Evolutionary conservation across 495 filamentous ascomycete genomes (phyloP), one percentile per base, ranked within the genome.

Genomic region (Trichoderma reesei): DNA sequence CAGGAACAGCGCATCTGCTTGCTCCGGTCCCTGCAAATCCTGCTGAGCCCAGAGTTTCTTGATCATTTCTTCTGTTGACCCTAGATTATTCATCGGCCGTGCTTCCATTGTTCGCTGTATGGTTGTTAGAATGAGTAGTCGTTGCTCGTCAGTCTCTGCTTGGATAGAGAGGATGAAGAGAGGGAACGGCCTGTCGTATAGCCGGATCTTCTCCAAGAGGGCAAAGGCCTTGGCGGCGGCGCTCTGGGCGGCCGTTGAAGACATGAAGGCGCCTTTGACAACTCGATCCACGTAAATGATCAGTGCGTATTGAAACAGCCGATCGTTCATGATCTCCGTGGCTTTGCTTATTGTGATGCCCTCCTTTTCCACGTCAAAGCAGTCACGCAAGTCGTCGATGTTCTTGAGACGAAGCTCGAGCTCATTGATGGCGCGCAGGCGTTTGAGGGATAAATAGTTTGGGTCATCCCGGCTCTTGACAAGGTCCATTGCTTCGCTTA

Each of bases 211-310:
- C 34, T 65, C 41, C 18, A 65, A 31, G 3, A 65, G 59, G 5
- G 10, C 4, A 36, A 60, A 65, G 5, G 64, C 66, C n/a, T 66
- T 48, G 37, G 10, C 14, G 66, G 64, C 13, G 64, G 44, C 13
- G 37, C 10, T 41, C 62, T 64, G 5, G 20, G 39, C 1, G 31
- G 51, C 44, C 18, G 41, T 51, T 38, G 33, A 37, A 33, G 34
- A 37, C 59, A 4, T 64, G 64, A 7, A 59, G 48, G 51, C 51
- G 16, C 62, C 54, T 26, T 56, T 51, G 14, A 63, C 68, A 33
- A 65, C 61, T 65, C 68, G 66, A 46, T 63, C 41, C 3, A 70
- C 63, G 60, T 70, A 70, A 36, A 70, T 65, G 56, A 64, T 31
- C 6, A 63, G 36, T 0, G 68, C 62, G 10, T 65, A 59, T 37